Conservation (phyloP, 2,329 filamentous ascomycete genomes). For the Diaporthe sp. region DNA sequence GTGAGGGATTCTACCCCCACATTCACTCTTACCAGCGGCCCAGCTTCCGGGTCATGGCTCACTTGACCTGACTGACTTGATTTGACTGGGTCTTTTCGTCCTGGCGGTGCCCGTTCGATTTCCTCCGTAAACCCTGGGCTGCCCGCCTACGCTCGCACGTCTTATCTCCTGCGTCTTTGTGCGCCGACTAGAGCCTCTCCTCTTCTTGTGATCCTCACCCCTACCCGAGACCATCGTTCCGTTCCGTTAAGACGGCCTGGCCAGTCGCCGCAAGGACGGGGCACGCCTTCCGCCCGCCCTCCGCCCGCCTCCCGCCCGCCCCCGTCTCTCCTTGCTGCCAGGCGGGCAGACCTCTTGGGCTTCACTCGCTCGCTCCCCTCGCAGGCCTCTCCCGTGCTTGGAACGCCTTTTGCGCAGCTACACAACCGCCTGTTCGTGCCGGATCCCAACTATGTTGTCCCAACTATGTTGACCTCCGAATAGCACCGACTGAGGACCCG, state of each 20-base stretch:
- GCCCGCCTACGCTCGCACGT: slow-evolving; percentile 31
- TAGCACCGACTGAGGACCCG: slow-evolving; percentile 34
- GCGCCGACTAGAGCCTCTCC: slow-evolving; percentile 25
- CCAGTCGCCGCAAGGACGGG: slow-evolving; percentile 28
- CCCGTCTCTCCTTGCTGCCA: slow-evolving; percentile 34
- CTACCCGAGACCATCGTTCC: slow-evolving; percentile 24
- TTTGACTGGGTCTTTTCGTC: slow-evolving; percentile 29
- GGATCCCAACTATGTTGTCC: slow-evolving; percentile 30
- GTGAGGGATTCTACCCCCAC: slow-evolving; percentile 37
- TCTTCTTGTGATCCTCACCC: slow-evolving; percentile 22
- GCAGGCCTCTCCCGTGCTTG: slow-evolving; percentile 14
- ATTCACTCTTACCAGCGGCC: slow-evolving; percentile 29
- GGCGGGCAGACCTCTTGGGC: slow-evolving; percentile 27
- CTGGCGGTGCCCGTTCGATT: slow-evolving; percentile 26
- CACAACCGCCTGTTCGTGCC: slow-evolving; percentile 17
- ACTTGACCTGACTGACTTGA: slow-evolving; percentile 28
- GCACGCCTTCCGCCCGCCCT: slow-evolving; percentile 23
- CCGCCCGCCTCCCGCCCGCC: slow-evolving; percentile 22
- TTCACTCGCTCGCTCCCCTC: slow-evolving; percentile 9
- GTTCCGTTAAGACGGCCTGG: slow-evolving; percentile 24
- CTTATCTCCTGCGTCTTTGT: slow-evolving; percentile 23
- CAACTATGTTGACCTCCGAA: slow-evolving; percentile 37
- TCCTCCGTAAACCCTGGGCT: slow-evolving; percentile 27
- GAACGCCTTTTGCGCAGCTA: slow-evolving; percentile 14
- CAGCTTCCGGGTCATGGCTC: slow-evolving; percentile 30